Conservation (phyloP, 1,139 yeast genomes). For the Komagataea norvegica region DNA sequence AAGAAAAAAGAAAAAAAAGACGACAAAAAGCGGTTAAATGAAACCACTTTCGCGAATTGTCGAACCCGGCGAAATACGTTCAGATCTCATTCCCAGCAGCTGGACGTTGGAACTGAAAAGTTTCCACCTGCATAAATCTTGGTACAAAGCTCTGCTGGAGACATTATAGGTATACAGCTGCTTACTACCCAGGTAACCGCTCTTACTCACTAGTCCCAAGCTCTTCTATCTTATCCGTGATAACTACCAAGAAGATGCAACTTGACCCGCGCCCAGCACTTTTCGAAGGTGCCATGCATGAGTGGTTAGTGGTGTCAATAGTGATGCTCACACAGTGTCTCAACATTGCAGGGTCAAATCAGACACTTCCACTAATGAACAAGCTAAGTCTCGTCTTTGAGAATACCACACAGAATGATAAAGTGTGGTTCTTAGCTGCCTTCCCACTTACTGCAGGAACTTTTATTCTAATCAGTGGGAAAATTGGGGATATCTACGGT, state of each 20-base stretch:
- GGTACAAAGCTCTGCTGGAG: no score
- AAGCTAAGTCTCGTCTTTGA: slow-evolving; percentile 26
- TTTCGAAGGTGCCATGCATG: slow-evolving; percentile 25
- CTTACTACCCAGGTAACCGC: no score
- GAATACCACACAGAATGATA: slow-evolving; percentile 23
- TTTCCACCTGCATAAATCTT: no score
- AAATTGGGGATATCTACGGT: slow-evolving; percentile 52
- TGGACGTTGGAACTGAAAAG: no score
- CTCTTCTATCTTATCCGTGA: no score
- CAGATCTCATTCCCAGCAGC: no score
- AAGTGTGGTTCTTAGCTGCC: slow-evolving; percentile 55
- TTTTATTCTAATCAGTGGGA: slow-evolving; percentile 46
- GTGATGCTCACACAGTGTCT: slow-evolving; percentile 37
- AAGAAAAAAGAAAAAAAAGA: no score
- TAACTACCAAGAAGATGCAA: slow-evolving; percentile 5
- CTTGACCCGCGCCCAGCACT: slow-evolving; percentile 15
- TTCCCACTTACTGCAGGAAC: slow-evolving; percentile 54
- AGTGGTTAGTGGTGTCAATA: slow-evolving; percentile 30
- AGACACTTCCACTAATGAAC: slow-evolving; percentile 32
- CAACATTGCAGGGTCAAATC: slow-evolving; percentile 32
- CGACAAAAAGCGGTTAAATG: no score
- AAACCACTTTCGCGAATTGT: no score
- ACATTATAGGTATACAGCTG: no score
- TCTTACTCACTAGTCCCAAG: no score
- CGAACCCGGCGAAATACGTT: no score